Evolutionary conservation across 495 filamentous ascomycete genomes (phyloP).

Genomic region (Daldinia decipiens): DNA sequence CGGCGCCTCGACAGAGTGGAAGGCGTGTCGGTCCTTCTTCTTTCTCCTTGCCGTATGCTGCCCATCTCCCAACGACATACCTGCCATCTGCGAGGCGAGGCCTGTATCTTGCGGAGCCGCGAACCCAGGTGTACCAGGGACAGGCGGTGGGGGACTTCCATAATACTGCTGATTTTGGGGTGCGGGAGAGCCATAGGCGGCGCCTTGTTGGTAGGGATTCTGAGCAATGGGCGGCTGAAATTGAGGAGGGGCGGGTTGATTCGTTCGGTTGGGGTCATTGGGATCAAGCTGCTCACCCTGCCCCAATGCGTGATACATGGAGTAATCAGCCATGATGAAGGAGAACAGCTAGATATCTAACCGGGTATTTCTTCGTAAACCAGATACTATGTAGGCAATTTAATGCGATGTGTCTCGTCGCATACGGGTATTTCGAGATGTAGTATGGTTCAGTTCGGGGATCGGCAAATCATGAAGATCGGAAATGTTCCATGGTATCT

Average conservation of each 20-base stretch:
- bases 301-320: constrained; percentile 79
- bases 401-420: constrained; percentile 9
- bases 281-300: constrained; percentile 69
- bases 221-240: constrained; percentile 62
- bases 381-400: constrained; percentile 1
- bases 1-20: constrained; percentile 84
- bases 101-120: constrained; percentile 61
- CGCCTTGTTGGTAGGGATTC: constrained; percentile 71
- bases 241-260: constrained; percentile 67
- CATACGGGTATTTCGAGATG: constrained; percentile 8
- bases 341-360: not conserved
- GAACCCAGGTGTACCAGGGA: constrained; percentile 49
- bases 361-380: not conserved
- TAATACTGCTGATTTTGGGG: constrained; percentile 52
- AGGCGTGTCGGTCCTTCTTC: constrained; percentile 95
- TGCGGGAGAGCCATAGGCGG: constrained; percentile 55
- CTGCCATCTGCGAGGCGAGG: constrained; percentile 87
- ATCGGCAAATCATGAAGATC: constrained; percentile 36
- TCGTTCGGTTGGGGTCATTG: constrained; percentile 66
- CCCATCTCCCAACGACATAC: constrained; percentile 72
- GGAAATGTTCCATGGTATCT: constrained; percentile 38
- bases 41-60: constrained; percentile 68
- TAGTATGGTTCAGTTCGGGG: constrained; percentile 16
- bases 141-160: constrained; percentile 48
- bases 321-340: constrained; percentile 73